Evolutionary conservation across 2,329 filamentous ascomycete genomes (phyloP).

Genomic region (Fusarium sp.): DNA sequence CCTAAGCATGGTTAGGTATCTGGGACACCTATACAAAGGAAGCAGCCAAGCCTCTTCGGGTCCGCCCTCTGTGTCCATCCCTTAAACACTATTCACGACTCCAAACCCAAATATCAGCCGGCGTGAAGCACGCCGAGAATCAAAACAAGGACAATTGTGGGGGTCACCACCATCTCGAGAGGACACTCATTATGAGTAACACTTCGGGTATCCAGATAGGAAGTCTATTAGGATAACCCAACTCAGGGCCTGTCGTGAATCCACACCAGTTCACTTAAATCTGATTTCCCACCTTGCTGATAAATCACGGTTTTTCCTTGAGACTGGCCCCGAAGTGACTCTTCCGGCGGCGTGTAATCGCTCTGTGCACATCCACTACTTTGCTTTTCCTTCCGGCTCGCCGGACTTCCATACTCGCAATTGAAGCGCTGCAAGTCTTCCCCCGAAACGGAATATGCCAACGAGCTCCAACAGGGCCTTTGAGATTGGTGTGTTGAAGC

Average conservation of each 20-base stretch:
- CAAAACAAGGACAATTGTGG: slow-evolving; percentile 20
- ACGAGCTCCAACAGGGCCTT: background rate
- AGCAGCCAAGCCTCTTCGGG: slow-evolving; percentile 12
- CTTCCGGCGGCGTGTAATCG: slow-evolving; percentile 18
- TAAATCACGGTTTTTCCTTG: slow-evolving; percentile 16
- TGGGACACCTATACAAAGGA: slow-evolving; percentile 25
- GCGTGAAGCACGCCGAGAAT: slow-evolving; percentile 36
- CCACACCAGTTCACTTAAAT: background rate
- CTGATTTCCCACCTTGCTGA: slow-evolving; percentile 19
- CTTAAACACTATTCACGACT: slow-evolving; percentile 26
- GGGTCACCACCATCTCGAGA: slow-evolving; percentile 28
- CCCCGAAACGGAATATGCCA: slow-evolving; percentile 6
- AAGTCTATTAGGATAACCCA: slow-evolving; percentile 5
- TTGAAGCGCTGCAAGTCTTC: slow-evolving; percentile 2
- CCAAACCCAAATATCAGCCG: slow-evolving; percentile 19
- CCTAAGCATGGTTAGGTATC: slow-evolving; percentile 5
- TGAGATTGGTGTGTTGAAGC: background rate
- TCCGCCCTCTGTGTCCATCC: slow-evolving; percentile 25
- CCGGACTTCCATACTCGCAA: slow-evolving; percentile 13
- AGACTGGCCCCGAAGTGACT: slow-evolving; percentile 20
- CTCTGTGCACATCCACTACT: slow-evolving; percentile 29
- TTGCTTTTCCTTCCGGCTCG: slow-evolving; percentile 3
- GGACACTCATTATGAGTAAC: slow-evolving; percentile 30
- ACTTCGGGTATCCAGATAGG: slow-evolving; percentile 3
- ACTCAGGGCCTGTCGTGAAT: background rate